Conservation (phyloP, 2,329 filamentous ascomycete species). For the Pestalotiopsis sp. region DNA sequence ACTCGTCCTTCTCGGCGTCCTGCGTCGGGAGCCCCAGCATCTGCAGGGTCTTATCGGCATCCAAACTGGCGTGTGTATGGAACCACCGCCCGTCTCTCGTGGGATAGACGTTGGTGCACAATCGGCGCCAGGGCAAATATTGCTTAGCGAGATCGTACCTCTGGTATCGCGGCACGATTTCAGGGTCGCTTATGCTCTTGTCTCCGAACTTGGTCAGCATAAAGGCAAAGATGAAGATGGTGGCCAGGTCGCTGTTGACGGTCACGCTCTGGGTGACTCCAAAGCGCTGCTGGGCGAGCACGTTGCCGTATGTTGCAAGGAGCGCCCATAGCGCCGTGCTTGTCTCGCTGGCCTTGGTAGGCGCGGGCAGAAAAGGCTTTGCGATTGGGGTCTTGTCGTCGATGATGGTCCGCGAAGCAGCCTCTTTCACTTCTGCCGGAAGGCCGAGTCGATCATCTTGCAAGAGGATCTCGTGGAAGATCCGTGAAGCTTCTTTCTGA, state of each 20-base stretch:
- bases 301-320: conserved; percentile 31
- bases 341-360: conserved; percentile 32
- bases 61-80: conserved; percentile 37
- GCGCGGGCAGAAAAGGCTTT: conserved; percentile 30
- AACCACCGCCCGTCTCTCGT: conserved; percentile 38
- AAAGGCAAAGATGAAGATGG: conserved; percentile 33
- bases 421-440: conserved; percentile 24
- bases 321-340: conserved; percentile 34
- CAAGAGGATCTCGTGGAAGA: conserved; percentile 28
- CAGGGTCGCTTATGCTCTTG: conserved; percentile 22
- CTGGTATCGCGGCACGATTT: conserved; percentile 22
- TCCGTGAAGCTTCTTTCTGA: conserved; percentile 31
- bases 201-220: conserved; percentile 27
- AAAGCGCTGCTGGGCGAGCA: conserved; percentile 26
- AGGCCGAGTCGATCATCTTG: conserved; percentile 28
- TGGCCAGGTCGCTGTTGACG: conserved; percentile 32
- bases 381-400: conserved; percentile 23
- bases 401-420: conserved; percentile 28
- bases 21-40: conserved; percentile 35
- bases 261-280: conserved; percentile 24
- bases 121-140: conserved; percentile 31
- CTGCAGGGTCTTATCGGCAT: conserved; percentile 27
- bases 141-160: conserved; percentile 28
- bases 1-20: conserved; percentile 28
- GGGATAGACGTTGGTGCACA: conserved; percentile 35